Evolutionary conservation across 2,329 filamentous ascomycete species (phyloP).

Genomic region (Tolypocladium inflatum): DNA sequence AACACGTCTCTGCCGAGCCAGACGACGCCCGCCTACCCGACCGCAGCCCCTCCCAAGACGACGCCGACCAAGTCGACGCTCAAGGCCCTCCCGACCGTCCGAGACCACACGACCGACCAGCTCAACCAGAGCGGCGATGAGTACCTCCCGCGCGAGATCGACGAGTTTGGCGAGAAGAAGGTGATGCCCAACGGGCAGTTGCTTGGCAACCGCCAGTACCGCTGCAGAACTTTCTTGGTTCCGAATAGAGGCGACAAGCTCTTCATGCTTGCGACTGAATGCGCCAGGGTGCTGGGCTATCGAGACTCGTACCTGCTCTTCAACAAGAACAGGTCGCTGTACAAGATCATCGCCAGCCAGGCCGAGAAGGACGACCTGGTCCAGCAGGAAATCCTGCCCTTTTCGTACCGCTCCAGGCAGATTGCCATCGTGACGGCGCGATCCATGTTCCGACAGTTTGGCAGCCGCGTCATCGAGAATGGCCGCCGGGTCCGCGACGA

Average conservation of each 20-base stretch:
- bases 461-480: conserved; percentile 83
- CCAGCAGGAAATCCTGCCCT: conserved; percentile 86
- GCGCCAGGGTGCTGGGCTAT: conserved; percentile 86
- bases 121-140: conserved; percentile 83
- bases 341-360: conserved; percentile 95
- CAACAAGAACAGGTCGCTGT: conserved; percentile 95
- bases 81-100: conserved; percentile 89
- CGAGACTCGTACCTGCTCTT: conserved; percentile 96
- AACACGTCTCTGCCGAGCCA: conserved; percentile 35
- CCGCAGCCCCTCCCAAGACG: conserved; percentile 60
- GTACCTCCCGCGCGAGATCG: conserved; percentile 86
- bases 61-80: conserved; percentile 76
- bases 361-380: conserved; percentile 95
- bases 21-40: conserved; percentile 28
- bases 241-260: conserved; percentile 86
- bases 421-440: conserved; percentile 96
- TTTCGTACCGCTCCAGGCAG: conserved; percentile 95
- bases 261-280: conserved; percentile 98
- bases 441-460: conserved; percentile 98
- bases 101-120: conserved; percentile 96
- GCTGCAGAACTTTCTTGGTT: conserved; percentile 87
- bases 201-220: conserved; percentile 75
- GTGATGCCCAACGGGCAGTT: conserved; percentile 76
- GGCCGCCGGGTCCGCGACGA: conserved; percentile 90
- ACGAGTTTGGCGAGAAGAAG: conserved; percentile 91